Base-by-base conservation (phyloP, 108 stramenopile species). In the Nitzschia palea region DNA sequence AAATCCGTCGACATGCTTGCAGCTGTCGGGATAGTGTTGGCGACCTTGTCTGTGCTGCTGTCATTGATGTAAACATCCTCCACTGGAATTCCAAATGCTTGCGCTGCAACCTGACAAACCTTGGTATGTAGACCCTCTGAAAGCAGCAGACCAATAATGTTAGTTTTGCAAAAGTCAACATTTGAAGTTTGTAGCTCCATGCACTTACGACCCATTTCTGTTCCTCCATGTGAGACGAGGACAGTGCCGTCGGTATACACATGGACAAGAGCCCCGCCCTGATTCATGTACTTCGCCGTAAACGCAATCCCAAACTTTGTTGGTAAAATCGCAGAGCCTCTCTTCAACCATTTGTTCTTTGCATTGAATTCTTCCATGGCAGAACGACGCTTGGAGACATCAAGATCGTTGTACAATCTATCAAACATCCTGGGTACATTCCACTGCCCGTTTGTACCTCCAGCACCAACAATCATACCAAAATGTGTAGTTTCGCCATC, bases 141-240 rank as follows among this genome's bases (percentile, higher is more conserved):
- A n/a, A n/a, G n/a, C n/a, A n/a, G n/a, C n/a, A n/a, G n/a, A n/a
- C n/a, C n/a, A n/a, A n/a, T n/a, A n/a, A n/a, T n/a, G n/a, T n/a
- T n/a, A n/a, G n/a, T n/a, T n/a, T n/a, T n/a, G n/a, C n/a, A n/a
- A n/a, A n/a, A n/a, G n/a, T n/a, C n/a, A n/a, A n/a, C n/a, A n/a
- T n/a, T n/a, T n/a, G n/a, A n/a, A n/a, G n/a, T n/a, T n/a, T n/a
- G n/a, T n/a, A n/a, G n/a, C n/a, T n/a, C n/a, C n/a, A n/a, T n/a
- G n/a, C n/a, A n/a, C n/a, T n/a, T n/a, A n/a, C n/a, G 47, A 22
- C 97, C 97, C 97, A 97, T 97, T 78, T 97, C 97, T 2, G 95
- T 97, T 40, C 97, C 97, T 43, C 97, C 97, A 57, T 97, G 97
- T 40, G 85, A 80, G 2, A 96, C 92, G 44, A 96, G 74, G 20